Percentiles rank a stretch among this genome's conserved stretches.
Evolutionary conservation across 2,329 filamentous ascomycete species (phyloP).

Genomic region (Lachnellula arida): DNA sequence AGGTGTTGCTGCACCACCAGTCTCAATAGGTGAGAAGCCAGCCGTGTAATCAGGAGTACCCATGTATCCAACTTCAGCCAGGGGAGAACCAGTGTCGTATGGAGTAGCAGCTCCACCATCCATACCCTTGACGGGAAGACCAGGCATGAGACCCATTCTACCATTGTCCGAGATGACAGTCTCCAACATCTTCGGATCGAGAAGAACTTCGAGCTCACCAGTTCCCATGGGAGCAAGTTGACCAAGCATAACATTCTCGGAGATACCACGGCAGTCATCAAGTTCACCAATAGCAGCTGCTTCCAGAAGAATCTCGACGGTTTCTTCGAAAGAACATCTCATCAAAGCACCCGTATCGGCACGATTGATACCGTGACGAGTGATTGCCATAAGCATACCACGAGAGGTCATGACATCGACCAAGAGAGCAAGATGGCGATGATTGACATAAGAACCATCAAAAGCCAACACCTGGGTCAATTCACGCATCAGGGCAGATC

Average conservation of each 20-base stretch:
- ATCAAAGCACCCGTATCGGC: constrained; percentile 94
- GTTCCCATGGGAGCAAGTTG: constrained; percentile 91
- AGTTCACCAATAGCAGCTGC: constrained; percentile 90
- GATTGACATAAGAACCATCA: constrained; percentile 96
- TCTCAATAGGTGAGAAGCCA: constrained; percentile 74
- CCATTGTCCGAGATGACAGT: constrained; percentile 92
- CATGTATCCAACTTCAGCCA: constrained; percentile 65
- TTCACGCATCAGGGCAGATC: constrained; percentile 78
- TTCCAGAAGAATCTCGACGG: constrained; percentile 93
- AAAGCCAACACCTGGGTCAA: constrained; percentile 96
- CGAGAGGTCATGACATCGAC: constrained; percentile 99
- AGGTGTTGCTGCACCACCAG: constrained; percentile 66
- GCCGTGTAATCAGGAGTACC: constrained; percentile 54
- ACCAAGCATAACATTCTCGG: constrained; percentile 97
- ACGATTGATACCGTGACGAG: constrained; percentile 95
- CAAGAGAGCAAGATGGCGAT: constrained; percentile 93
- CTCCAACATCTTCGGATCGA: constrained; percentile 58
- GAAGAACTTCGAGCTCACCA: constrained; percentile 84
- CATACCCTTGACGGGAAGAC: constrained; percentile 71
- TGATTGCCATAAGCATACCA: constrained; percentile 93
- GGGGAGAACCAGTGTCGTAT: constrained; percentile 83
- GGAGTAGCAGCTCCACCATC: constrained; percentile 86
- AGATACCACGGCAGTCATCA: constrained; percentile 90
- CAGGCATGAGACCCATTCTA: constrained; percentile 75
- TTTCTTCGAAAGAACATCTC: constrained; percentile 95